These are phyloP conservation scores for Penicillium expansum DNA, from an alignment of 2,329 filamentous ascomycete species.

Conservation along the genomic window DNA sequence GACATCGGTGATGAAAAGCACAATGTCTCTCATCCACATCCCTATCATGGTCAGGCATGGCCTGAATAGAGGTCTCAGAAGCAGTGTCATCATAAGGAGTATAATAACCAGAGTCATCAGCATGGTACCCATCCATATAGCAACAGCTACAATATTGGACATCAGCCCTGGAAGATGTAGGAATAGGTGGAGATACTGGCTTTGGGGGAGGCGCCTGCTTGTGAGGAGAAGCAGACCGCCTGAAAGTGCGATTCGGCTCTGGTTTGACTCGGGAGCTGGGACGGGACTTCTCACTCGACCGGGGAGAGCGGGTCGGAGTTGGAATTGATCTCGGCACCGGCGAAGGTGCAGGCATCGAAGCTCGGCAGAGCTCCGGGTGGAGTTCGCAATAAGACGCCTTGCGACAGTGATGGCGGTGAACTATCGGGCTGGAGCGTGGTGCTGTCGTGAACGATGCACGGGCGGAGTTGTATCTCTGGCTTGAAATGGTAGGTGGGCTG, in stretches of 20 bases:
- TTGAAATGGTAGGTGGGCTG: not conserved
- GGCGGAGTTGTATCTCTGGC: not conserved
- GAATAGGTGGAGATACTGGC: not conserved
- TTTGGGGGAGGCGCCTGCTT: not conserved
- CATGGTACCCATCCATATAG: not conserved
- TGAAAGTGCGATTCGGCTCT: not conserved
- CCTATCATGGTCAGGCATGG: not conserved
- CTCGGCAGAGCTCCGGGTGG: not conserved
- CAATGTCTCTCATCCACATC: constrained; percentile 1
- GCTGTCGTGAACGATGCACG: not conserved
- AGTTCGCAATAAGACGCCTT: constrained; percentile 2
- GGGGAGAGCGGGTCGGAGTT: not conserved
- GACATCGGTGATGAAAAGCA: constrained; percentile 3
- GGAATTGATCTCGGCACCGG: not conserved
- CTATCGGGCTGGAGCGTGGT: not conserved
- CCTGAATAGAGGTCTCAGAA: not conserved
- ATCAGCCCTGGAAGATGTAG: not conserved
- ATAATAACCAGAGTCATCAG: not conserved
- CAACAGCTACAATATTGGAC: not conserved
- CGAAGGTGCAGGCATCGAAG: not conserved
- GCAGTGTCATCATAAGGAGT: not conserved
- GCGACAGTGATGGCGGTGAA: not conserved
- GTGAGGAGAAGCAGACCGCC: not conserved
- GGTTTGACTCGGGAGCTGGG: not conserved
- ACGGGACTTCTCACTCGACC: not conserved